A percentile compares a stretch with the other conserved stretches of the same genome.
Conservation (phyloP, 73 alveolate genomes). For the Durusdinium trenchii region DNA sequence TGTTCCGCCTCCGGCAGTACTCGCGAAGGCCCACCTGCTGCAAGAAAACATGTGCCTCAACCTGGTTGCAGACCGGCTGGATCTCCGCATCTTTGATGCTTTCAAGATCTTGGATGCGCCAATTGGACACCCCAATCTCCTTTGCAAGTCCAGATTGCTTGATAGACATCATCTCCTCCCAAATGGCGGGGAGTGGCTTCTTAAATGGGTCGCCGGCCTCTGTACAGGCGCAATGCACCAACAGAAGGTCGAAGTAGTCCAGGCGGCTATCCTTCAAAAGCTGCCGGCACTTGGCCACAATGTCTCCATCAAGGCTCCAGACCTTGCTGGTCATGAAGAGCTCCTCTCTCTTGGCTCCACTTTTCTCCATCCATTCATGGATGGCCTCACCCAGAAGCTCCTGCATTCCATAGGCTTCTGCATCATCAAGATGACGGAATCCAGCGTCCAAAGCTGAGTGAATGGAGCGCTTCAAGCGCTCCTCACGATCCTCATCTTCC, state of each 20-base stretch:
- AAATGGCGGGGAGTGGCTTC: conserved; percentile 15
- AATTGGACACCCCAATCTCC: conserved; percentile 1
- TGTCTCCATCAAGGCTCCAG: conserved; percentile 6
- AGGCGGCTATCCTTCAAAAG: not conserved
- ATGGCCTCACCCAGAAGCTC: conserved; percentile 14
- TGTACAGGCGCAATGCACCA: conserved; percentile 1
- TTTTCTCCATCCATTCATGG: conserved; percentile 27
- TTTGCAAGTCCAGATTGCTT: not conserved
- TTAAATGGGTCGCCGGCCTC: conserved; percentile 20
- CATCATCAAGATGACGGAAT: not conserved
- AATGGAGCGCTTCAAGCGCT: not conserved
- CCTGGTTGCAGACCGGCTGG: not conserved
- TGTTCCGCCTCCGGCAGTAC: not conserved
- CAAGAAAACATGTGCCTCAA: conserved; percentile 2
- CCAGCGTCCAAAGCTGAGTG: not conserved
- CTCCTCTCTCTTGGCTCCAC: conserved; percentile 6
- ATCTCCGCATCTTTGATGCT: not conserved
- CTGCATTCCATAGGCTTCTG: not conserved
- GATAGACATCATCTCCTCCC: conserved; percentile 28
- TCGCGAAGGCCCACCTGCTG: conserved; percentile 5
- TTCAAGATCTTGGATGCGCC: not conserved
- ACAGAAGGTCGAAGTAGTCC: conserved; percentile 35
- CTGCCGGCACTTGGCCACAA: not conserved
- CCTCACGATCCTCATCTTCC: not conserved
- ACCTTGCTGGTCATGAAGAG: conserved; percentile 34